phyloP scores from a whole-genome alignment of 202 grass and related monocot species.

The Panicum virgatum region DNA sequence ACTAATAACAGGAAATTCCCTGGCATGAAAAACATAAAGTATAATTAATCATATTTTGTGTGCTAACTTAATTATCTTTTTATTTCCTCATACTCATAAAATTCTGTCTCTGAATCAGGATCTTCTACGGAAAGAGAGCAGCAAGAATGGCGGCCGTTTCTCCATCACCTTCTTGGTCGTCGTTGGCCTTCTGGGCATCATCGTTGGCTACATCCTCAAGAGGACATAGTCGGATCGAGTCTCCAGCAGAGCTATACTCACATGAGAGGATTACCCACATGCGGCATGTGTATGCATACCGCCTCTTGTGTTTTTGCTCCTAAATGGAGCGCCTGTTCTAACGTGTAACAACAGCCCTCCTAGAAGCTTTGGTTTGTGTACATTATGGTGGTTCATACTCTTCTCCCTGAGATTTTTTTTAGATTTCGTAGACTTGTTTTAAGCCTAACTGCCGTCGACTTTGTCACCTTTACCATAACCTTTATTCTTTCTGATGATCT shows the following conservation, averaged over 20 bases:
- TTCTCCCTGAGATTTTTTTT: not conserved
- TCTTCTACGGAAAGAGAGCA: conserved; percentile 69
- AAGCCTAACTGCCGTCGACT: conserved; percentile 1
- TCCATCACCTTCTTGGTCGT: conserved; percentile 75
- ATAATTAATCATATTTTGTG: not conserved
- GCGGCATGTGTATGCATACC: conserved; percentile 1
- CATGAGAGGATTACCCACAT: conserved; percentile 28
- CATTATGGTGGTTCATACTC: conserved; percentile 39
- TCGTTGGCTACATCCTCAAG: conserved; percentile 80
- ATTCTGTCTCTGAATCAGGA: conserved; percentile 53
- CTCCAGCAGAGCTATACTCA: conserved; percentile 29
- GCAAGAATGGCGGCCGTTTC: conserved; percentile 53
- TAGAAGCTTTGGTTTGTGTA: conserved; percentile 54
- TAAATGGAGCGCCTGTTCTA: conserved; percentile 39
- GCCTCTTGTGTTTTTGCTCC: conserved; percentile 43
- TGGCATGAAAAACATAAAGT: not conserved
- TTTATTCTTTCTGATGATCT: conserved; percentile 52
- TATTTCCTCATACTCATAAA: not conserved
- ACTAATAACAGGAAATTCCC: not conserved
- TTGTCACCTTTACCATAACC: conserved; percentile 27
- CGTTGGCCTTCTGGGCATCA: conserved; percentile 68
- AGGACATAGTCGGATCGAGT: conserved; percentile 58
- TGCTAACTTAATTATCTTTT: not conserved
- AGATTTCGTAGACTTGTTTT: conserved; percentile 42
- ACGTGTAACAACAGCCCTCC: conserved; percentile 45